Evolutionary conservation across 208 protist species (phyloP), one percentile per base, ranked within the genome.

Genomic region (Acanthamoeba triangularis): DNA sequence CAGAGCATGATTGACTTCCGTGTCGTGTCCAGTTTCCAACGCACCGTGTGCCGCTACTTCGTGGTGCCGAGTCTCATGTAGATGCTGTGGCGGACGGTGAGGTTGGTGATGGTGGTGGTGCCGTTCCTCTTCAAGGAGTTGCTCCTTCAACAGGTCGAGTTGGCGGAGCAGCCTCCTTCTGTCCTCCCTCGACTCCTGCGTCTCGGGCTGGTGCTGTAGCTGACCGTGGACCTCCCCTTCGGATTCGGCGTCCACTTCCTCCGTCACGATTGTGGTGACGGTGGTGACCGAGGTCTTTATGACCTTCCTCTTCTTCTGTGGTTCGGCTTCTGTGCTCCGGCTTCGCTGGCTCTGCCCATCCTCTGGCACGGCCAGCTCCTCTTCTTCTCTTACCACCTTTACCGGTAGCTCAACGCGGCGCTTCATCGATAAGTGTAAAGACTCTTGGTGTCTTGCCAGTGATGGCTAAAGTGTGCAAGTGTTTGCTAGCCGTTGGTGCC

Each of bases 231-330:
- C 6, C 25, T 84, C 76, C 41, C 56, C 76, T 28, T 35, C 10
- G 76, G 0, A 18, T 8, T 54, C 49, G 18, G 13, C 49, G 23
- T 33, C 49, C 4, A 47, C 78, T 25, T 63, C 78, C 18, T 87
- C 78, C 0, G n/a, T 87, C 6, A 87, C 78, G 18, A 61, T 87
- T 1, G 78, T 87, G 47, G 78, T 87, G 20, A 87, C 74, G 0
- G 74, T 87, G 10, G 78, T 87, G 78, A 87, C 52, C 10, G 78
- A 47, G 18, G 78, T 87, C 72, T 80, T 41, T 25, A 80, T 20
- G 2, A 87, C n/a, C 47, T 41, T 56, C 13, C 49, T 28, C 30
- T 54, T 87, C 49, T 61, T 87, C 18, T 8, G 25, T 1, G 37
- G 20, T 5, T n/a, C 49, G 1, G 25, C 10, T 0, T 47, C 72